Conservation (phyloP, 352 stramenopile species). For the Phytophthora pinifolia region DNA sequence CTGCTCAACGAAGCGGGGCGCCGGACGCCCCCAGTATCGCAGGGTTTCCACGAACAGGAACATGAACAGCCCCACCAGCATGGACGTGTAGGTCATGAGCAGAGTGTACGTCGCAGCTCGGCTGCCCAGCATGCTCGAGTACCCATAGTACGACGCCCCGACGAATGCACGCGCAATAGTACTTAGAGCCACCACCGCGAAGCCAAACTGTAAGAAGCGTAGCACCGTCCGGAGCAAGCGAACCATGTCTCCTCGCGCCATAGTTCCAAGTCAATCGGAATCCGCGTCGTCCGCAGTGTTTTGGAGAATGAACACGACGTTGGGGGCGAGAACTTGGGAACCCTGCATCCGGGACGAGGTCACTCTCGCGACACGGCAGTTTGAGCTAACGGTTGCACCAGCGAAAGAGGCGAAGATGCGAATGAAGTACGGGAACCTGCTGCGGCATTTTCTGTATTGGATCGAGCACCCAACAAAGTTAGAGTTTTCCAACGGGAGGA, state of each 20-base stretch:
- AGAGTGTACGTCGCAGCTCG: slow-evolving; percentile 55
- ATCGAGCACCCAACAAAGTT: background rate
- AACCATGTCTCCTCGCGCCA: slow-evolving; percentile 27
- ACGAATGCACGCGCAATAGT: slow-evolving; percentile 66
- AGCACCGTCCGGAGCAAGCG: slow-evolving; percentile 42
- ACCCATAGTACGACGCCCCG: slow-evolving; percentile 61
- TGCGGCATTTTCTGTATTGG: too few species aligned
- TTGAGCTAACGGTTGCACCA: slow-evolving; percentile 9
- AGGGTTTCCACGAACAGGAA: slow-evolving; percentile 48
- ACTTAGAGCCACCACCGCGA: slow-evolving; percentile 55
- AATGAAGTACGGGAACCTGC: too few species aligned
- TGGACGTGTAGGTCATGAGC: slow-evolving; percentile 63
- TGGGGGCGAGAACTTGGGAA: slow-evolving; percentile 1
- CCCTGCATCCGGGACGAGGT: slow-evolving; percentile 30
- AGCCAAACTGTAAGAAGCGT: slow-evolving; percentile 64
- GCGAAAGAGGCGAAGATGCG: too few species aligned
- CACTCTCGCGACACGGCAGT: slow-evolving; percentile 3
- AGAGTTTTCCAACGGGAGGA: slow-evolving; percentile 10
- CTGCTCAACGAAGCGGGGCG: slow-evolving; percentile 43
- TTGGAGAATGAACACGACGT: slow-evolving; percentile 27
- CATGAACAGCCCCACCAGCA: slow-evolving; percentile 62
- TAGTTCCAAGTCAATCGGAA: slow-evolving; percentile 14
- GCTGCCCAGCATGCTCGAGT: slow-evolving; percentile 71
- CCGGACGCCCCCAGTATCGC: slow-evolving; percentile 41
- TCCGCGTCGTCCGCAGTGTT: slow-evolving; percentile 5